Base-by-base conservation (phyloP, 208 protist species). In the Acanthamoeba rhysodes region DNA sequence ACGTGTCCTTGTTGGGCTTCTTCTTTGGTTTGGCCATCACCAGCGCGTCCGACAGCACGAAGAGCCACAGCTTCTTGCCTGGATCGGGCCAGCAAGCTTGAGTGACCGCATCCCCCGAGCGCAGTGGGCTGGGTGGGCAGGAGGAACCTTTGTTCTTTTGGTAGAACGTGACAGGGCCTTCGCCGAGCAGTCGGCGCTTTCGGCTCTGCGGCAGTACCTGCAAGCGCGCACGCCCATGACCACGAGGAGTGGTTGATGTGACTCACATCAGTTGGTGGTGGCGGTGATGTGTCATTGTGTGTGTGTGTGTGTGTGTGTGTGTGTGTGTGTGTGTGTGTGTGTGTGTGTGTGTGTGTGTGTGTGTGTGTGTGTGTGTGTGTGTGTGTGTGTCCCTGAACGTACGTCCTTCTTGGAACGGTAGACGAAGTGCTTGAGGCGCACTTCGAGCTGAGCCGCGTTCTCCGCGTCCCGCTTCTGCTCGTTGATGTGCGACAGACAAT, bases 61-160 rank as follows among this genome's bases (percentile, higher is more conserved):
- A 78, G 70, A 78, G 70, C 70, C 70, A 78, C 10, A 78, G 70
- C 70, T 34, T 34, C 34, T 78, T 78, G 70, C 70, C 70, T 72
- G 64, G 4, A 18, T 72, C 27, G 20, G 6, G 6, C 5, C 27
- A 72, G n/a, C n/a, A n/a, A n/a, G n/a, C n/a, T n/a, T n/a, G n/a
- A n/a, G n/a, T n/a, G n/a, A n/a, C n/a, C n/a, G n/a, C n/a, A n/a
- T n/a, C n/a, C n/a, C n/a, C n/a, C n/a, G n/a, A n/a, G n/a, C n/a
- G n/a, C n/a, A n/a, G 12, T 12, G 59, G 22, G 22, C 12, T 66
- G 59, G n/a, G n/a, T n/a, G n/a, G n/a, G n/a, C n/a, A n/a, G n/a
- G n/a, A n/a, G n/a, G n/a, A n/a, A n/a, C 64, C 64, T 18, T 78
- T 78, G 32, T n/a, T n/a, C 70, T 78, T 78, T 4, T 41, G n/a